Evolutionary conservation across 2,329 filamentous ascomycete genomes (phyloP).

Genomic region (Hymenoscyphus fraxineus): DNA sequence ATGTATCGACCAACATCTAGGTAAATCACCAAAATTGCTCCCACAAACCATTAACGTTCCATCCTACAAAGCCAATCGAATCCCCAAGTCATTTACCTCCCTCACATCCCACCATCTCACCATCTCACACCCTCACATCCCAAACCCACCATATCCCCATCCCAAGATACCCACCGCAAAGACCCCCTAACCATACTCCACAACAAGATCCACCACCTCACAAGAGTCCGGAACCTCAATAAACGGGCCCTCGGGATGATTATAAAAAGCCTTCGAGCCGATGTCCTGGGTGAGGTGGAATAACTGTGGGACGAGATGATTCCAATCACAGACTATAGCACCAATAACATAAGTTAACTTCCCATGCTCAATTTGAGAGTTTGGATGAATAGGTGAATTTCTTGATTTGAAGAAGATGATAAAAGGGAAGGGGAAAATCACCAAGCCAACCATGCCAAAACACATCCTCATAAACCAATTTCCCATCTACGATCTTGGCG

Average conservation of each 20-base stretch:
- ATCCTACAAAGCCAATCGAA: too few relatives aligned
- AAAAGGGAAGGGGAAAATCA: not conserved
- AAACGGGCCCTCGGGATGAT: not conserved
- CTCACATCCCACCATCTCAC: too few relatives aligned
- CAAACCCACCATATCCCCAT: too few relatives aligned
- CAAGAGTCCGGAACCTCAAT: not conserved
- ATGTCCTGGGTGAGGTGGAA: not conserved
- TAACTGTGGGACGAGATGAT: not conserved
- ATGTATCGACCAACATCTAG: too few relatives aligned
- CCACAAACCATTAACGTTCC: too few relatives aligned
- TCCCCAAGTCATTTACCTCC: too few relatives aligned
- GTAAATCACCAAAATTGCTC: too few relatives aligned
- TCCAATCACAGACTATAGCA: not conserved
- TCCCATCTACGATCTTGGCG: not conserved
- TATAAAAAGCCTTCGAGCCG: not conserved
- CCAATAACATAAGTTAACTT: too few relatives aligned
- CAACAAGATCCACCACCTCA: not conserved
- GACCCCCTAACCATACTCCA: not conserved
- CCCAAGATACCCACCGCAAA: too few relatives aligned
- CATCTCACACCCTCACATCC: too few relatives aligned
- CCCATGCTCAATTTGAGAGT: not conserved
- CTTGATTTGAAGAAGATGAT: not conserved
- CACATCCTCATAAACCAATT: not conserved
- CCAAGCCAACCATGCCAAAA: not conserved
- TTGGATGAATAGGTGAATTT: too few relatives aligned